Conservation (phyloP, 2,329 filamentous ascomycete species). For the Talaromyces piceae region DNA sequence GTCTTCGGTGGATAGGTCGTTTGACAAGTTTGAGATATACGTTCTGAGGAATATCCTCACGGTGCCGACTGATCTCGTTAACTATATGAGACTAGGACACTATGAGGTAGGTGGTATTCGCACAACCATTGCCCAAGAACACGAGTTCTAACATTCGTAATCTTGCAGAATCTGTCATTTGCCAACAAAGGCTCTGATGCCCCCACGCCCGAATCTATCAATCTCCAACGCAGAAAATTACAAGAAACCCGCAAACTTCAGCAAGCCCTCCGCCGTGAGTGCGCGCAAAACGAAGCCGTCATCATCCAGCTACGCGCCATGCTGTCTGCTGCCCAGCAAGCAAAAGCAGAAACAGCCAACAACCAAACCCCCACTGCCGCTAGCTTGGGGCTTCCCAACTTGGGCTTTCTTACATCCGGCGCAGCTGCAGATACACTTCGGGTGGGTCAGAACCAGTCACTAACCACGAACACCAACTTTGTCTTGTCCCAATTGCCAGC, state of each 20-base stretch:
- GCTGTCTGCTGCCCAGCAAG: conserved; percentile 32
- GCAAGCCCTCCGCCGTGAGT: conserved; percentile 60
- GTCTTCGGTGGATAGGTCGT: conserved; percentile 73
- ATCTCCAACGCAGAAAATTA: conserved; percentile 63
- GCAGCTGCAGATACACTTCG: conserved; percentile 41
- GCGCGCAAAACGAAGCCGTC: conserved; percentile 62
- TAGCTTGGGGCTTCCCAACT: conserved; percentile 23
- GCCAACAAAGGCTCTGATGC: conserved; percentile 24
- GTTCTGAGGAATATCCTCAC: conserved; percentile 77
- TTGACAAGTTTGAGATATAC: conserved; percentile 84
- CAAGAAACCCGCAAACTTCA: conserved; percentile 74
- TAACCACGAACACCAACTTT: conserved; percentile 53
- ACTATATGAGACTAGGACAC: conserved; percentile 75
- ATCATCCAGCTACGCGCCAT: conserved; percentile 58
- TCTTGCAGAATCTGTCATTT: conserved; percentile 30
- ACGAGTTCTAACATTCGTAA: neutral
- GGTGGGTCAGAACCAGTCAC: conserved; percentile 30
- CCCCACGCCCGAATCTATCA: conserved; percentile 61
- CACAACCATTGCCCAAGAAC: neutral
- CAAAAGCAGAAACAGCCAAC: conserved; percentile 3
- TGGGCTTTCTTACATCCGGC: conserved; percentile 52
- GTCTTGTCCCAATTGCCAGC: conserved; percentile 76
- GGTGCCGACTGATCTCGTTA: conserved; percentile 62
- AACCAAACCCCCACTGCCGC: conserved; percentile 12
- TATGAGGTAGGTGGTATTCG: conserved; percentile 56